Evolutionary conservation across 176 grass and related monocot species (phyloP).

Genomic region (Eleusine indica): DNA sequence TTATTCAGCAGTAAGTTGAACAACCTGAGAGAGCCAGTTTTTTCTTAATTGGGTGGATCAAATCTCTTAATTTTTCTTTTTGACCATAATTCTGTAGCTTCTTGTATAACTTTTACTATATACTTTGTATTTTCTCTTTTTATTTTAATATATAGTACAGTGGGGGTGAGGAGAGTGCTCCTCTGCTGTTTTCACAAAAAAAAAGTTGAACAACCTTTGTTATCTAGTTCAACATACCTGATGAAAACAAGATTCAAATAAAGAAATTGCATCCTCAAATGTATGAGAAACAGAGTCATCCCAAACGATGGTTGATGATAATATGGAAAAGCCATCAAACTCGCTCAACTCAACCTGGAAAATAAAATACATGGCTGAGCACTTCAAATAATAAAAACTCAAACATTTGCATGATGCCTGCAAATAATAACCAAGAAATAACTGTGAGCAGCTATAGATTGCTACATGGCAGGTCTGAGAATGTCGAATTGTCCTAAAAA

Average conservation of each 20-base stretch:
- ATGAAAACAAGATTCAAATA: slow-evolving; percentile 59
- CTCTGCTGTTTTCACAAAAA: too few species aligned
- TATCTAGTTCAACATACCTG: slow-evolving; percentile 57
- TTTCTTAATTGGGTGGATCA: too few species aligned
- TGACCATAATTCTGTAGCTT: too few species aligned
- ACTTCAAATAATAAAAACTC: slow-evolving; percentile 35
- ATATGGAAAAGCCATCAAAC: slow-evolving; percentile 62
- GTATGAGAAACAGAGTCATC: slow-evolving; percentile 69
- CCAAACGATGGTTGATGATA: slow-evolving; percentile 90
- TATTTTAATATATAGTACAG: too few species aligned
- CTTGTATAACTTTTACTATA: too few species aligned
- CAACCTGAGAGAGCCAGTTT: not conserved
- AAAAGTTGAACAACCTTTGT: slow-evolving; percentile 19
- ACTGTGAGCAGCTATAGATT: not conserved
- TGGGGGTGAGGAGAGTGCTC: too few species aligned
- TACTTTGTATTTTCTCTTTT: too few species aligned
- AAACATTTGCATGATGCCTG: slow-evolving; percentile 31
- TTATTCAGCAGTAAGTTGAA: slow-evolving; percentile 31
- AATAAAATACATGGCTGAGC: slow-evolving; percentile 42
- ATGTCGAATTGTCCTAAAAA: slow-evolving; percentile 11
- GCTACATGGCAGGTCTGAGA: not conserved
- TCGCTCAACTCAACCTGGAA: slow-evolving; percentile 82
- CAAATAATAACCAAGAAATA: slow-evolving; percentile 41
- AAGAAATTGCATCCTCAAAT: slow-evolving; percentile 67
- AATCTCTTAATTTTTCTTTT: too few species aligned